Evolutionary conservation across 2,329 filamentous ascomycete genomes (phyloP), one percentile per base, ranked within the genome.

Genomic region (Trichoderma sp.): DNA sequence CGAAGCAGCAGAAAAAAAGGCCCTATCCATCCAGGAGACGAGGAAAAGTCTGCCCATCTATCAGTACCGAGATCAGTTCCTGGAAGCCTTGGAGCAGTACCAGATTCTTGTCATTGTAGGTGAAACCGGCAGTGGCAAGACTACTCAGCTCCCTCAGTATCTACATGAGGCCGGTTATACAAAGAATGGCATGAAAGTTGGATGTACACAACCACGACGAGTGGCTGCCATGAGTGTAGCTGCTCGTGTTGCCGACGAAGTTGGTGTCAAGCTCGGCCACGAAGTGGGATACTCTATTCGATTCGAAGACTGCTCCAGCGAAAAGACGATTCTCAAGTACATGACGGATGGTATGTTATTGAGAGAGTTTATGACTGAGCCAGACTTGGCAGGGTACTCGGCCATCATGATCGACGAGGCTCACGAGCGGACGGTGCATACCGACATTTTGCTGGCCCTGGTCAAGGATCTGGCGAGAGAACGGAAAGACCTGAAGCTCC

Each of bases 141-240:
- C 95, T 0, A 99, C 96, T 0, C 96, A 99, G 79, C 84, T 98
- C 17, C 94, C 95, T 0, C 96, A 98, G 78, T 99, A 97, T 79
- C 87, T 98, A 0, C 92, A 97, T 76, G 95, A 98, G 80, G 93
- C 93, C 0, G 95, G 95, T 2, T 97, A 93, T 76, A 97, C 94
- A 3, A 94, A 95, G 78, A 87, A 88, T 26, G 94, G 92, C 6
- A 85, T 92, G 81, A 97, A 95, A 80, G 89, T 99, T 12, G 95
- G 93, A 5, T 97, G 95, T 77, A 99, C 96, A 0, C 96, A 99
- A 75, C 96, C 96, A 5, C 91, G 96, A 76, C 90, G 96, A 85
- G 96, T 99, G 12, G 96, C 96, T 4, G 96, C 96, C 34, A 98
- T 98, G 95, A 96, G 92, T 78, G 95, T 98, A 23, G 95, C 96